These are phyloP conservation scores for Pelargonium nanum DNA, from an alignment of 345 rosid species.

Conservation along the genomic window DNA sequence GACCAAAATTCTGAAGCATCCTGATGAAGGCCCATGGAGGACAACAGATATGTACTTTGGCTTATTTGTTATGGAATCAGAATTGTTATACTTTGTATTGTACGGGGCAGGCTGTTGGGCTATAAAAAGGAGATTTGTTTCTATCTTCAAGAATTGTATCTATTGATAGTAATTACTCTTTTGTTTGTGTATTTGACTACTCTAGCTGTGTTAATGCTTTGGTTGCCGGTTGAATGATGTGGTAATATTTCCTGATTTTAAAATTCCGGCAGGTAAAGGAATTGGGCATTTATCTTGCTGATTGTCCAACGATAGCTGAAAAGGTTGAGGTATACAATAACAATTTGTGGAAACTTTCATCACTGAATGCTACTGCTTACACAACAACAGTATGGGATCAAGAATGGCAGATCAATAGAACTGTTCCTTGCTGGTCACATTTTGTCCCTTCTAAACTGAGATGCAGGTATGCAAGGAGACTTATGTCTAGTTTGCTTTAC, in stretches of 20 bases:
- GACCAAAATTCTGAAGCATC: no score
- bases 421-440: slow-evolving; percentile 92
- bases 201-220: not conserved
- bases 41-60: not conserved
- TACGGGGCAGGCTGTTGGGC: not conserved
- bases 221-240: not conserved
- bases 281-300: slow-evolving; percentile 65
- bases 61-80: not conserved
- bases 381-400: slow-evolving; percentile 47
- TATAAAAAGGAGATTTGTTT: not conserved
- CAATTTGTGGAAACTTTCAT: slow-evolving; percentile 57
- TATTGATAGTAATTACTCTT: not conserved
- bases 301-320: slow-evolving; percentile 49
- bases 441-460: slow-evolving; percentile 39
- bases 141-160: no score
- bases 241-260: slow-evolving; percentile 5
- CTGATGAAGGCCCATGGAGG: no score
- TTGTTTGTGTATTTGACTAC: no score
- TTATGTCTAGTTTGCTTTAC: no score
- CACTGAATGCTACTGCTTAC: slow-evolving; percentile 42
- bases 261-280: slow-evolving; percentile 57
- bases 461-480: slow-evolving; percentile 36
- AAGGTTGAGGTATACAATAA: slow-evolving; percentile 44
- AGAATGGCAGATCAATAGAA: slow-evolving; percentile 61
- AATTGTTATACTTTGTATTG: no score